Percentiles rank a stretch among this genome's conserved stretches.
phyloP scores from a whole-genome alignment of 2,329 filamentous ascomycete genomes.

The Arthrobotrys pseudoclavata region DNA sequence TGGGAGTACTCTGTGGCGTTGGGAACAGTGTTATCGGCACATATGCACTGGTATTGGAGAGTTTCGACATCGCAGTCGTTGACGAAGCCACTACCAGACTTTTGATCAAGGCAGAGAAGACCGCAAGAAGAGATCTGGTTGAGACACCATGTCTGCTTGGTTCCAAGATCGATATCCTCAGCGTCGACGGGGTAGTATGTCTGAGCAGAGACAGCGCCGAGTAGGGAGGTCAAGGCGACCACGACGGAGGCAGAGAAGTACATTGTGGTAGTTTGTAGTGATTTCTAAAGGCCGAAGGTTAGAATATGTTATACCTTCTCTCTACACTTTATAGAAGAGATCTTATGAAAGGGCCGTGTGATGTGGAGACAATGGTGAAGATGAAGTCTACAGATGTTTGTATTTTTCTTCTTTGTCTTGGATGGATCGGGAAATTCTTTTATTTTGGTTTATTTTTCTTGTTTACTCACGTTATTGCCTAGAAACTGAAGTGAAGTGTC shows the following conservation, averaged over 20 bases:
- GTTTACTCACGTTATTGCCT: constrained; percentile 18
- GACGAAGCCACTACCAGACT: constrained; percentile 37
- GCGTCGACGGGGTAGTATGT: constrained; percentile 52
- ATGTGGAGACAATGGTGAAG: not conserved
- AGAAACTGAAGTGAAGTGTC: constrained; percentile 1
- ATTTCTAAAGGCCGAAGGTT: not conserved
- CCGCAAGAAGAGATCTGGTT: constrained; percentile 48
- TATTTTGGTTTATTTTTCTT: not conserved
- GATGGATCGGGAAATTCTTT: not conserved
- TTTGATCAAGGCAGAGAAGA: constrained; percentile 56
- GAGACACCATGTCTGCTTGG: constrained; percentile 55
- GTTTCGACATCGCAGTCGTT: constrained; percentile 50
- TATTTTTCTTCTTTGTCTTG: not conserved
- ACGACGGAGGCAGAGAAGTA: constrained; percentile 46
- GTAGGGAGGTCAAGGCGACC: constrained; percentile 45
- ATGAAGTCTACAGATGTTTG: not conserved
- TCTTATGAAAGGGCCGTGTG: constrained; percentile 2
- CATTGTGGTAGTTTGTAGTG: constrained; percentile 25
- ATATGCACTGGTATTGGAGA: constrained; percentile 53
- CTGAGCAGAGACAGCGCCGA: constrained; percentile 47
- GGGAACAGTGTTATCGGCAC: constrained; percentile 49
- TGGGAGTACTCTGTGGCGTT: constrained; percentile 58
- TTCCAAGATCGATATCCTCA: constrained; percentile 47
- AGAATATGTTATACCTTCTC: no score
- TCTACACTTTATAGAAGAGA: no score